Evolutionary conservation across 805 yeast genomes (phyloP), one percentile per base, ranked within the genome.

Genomic region (Wickerhamiella kazuoi): DNA sequence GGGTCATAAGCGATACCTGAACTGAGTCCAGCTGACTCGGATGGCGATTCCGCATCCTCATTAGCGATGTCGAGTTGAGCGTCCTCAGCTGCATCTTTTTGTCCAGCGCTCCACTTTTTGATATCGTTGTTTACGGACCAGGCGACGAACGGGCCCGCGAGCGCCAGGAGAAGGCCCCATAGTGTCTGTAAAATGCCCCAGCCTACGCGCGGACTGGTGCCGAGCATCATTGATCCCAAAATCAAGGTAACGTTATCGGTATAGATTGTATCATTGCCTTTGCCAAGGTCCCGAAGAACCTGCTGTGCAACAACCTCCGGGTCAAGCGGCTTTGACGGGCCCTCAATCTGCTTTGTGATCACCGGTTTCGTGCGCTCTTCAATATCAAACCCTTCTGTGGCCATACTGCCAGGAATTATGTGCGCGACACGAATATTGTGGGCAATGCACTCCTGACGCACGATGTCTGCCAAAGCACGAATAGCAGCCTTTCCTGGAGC

Each of bases 191-290:
- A 43, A 20, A 50, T 23, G 6, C 54, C 54, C 34, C 36, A 37
- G 3, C 53, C 53, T 9, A 36, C 43, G 14, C 54, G 47, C 3
- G 54, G 54, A 4, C 49, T 39, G 16, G 41, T 34, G 19, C 54
- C 53, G 45, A 44, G 35, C 62, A 71, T 44, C 65, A 67, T 53
- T 59, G 72, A 68, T 61, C 68, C 55, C 31, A 90, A 60, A 1
- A 81, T 57, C 87, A 93, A 84, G 4, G 94, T 94, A 30, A 84
- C 69, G 15, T 71, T 60, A 56, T 90, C 98, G 0, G 96, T 87
- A 37, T 74, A 75, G 8, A 86, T 65, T 37, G 78, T 74, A 41
- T 78, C 76, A 39, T 74, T 68, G 1, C 96, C 96, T 15, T 58
- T 54, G 21, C 66, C 64, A 23, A 90, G 60, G 45, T 68, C 61